Percentiles rank a stretch among this genome's conserved stretches.
Conservation (phyloP, 495 filamentous ascomycete genomes). For the Talaromyces thailandensis region DNA sequence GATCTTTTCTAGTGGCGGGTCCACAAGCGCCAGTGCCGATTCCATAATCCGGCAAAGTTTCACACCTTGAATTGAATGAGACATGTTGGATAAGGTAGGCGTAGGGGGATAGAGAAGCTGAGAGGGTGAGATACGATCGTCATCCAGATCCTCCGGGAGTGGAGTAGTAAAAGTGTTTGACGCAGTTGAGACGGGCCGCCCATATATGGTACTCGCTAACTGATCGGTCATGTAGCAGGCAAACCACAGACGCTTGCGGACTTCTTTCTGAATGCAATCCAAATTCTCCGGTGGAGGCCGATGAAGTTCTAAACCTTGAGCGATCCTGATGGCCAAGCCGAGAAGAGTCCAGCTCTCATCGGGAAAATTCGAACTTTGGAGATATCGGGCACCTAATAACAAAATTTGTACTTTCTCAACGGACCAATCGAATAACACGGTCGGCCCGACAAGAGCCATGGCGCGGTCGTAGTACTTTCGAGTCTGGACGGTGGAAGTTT, state of each 20-base stretch:
- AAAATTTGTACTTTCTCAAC: slow-evolving; percentile 3
- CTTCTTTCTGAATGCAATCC: slow-evolving; percentile 22
- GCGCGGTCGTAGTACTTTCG: slow-evolving; percentile 7
- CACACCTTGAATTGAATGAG: slow-evolving; percentile 1
- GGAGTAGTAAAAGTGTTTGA: slow-evolving; percentile 6
- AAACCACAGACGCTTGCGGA: slow-evolving; percentile 28
- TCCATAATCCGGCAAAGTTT: slow-evolving; percentile 4
- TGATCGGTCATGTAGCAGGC: slow-evolving; percentile 7
- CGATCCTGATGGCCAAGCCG: slow-evolving; percentile 58
- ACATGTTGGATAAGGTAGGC: not conserved
- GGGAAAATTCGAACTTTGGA: slow-evolving; percentile 9
- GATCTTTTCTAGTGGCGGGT: slow-evolving; percentile 3
- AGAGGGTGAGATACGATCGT: not conserved
- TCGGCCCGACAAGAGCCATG: slow-evolving; percentile 5
- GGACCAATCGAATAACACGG: slow-evolving; percentile 4
- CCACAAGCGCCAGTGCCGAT: not conserved
- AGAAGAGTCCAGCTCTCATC: slow-evolving; percentile 49
- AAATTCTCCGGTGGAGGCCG: slow-evolving; percentile 25
- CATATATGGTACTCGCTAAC: slow-evolving; percentile 5
- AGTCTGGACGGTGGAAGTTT: slow-evolving; percentile 4
- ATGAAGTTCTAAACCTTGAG: slow-evolving; percentile 59
- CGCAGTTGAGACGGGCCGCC: slow-evolving; percentile 1
- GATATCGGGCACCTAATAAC: slow-evolving; percentile 5
- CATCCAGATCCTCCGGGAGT: slow-evolving; percentile 6
- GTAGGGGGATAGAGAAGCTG: slow-evolving; percentile 2